These are phyloP conservation scores for Ascochyta koolunga DNA, from an alignment of 2,329 filamentous ascomycete genomes.

Conservation along the genomic window DNA sequence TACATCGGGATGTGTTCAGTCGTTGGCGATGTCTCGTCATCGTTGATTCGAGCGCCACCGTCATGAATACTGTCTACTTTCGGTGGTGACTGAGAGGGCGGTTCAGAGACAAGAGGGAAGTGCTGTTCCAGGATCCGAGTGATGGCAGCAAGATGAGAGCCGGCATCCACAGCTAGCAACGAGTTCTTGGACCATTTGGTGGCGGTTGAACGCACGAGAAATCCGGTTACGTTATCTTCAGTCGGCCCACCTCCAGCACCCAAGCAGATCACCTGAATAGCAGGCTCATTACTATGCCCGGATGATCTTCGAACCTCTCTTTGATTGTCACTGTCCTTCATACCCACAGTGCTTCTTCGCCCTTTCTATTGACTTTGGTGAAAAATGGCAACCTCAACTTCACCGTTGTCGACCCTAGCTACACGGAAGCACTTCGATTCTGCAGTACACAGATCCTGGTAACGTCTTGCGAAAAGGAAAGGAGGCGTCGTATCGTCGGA, in stretches of 20 bases:
- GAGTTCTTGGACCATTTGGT: slow-evolving; percentile 83
- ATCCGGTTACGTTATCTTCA: slow-evolving; percentile 87
- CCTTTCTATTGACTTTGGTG: neutral
- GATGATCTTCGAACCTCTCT: slow-evolving; percentile 45
- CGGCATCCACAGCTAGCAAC: slow-evolving; percentile 89
- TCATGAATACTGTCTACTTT: slow-evolving; percentile 25
- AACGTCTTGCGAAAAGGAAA: neutral
- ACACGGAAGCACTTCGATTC: neutral
- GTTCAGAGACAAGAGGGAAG: slow-evolving; percentile 52
- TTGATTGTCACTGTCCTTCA: slow-evolving; percentile 50
- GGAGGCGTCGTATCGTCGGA: neutral
- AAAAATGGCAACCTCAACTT: neutral
- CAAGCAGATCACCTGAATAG: slow-evolving; percentile 62
- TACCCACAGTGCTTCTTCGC: slow-evolving; percentile 32
- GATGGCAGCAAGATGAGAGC: slow-evolving; percentile 86
- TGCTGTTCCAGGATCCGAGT: slow-evolving; percentile 72
- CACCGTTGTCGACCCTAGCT: neutral
- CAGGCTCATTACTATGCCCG: slow-evolving; percentile 45
- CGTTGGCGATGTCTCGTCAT: slow-evolving; percentile 35
- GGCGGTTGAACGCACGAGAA: slow-evolving; percentile 82
- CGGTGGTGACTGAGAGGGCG: slow-evolving; percentile 16
- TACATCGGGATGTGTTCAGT: slow-evolving; percentile 26
- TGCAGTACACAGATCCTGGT: neutral
- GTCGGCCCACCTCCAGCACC: slow-evolving; percentile 87
- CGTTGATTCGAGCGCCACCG: slow-evolving; percentile 16